A percentile compares a stretch with the other conserved stretches of the same genome.
phyloP scores from a whole-genome alignment of 75 land plant genomes.

The Cryptomeria japonica region DNA sequence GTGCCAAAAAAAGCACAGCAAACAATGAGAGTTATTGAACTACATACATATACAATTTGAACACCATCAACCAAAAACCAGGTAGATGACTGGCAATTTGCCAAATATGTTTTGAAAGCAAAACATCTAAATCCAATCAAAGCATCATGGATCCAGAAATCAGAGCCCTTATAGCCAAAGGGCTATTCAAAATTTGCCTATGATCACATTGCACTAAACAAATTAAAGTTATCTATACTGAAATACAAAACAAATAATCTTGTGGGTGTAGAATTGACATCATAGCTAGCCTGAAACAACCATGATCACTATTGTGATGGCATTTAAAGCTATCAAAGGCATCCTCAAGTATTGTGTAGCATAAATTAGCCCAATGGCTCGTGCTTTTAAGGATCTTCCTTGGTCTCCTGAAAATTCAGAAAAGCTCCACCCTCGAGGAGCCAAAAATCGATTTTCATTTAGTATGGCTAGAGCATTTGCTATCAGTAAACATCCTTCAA shows the following conservation, averaged over 20 bases:
- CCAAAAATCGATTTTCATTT: constrained; percentile 85
- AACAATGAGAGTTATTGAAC: too few relatives aligned
- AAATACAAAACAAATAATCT: not conserved
- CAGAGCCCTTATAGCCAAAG: not conserved
- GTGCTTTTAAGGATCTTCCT: constrained; percentile 59
- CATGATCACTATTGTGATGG: constrained; percentile 33
- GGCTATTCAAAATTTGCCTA: not conserved
- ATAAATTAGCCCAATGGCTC: constrained; percentile 75
- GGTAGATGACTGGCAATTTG: not conserved
- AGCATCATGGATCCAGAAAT: not conserved
- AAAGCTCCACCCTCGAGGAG: constrained; percentile 78
- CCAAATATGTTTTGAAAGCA: not conserved
- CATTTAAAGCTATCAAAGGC: constrained; percentile 46
- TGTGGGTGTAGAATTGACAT: not conserved
- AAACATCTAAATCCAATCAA: not conserved
- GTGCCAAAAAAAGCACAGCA: too few relatives aligned
- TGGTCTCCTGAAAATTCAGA: constrained; percentile 55
- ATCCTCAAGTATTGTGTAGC: constrained; percentile 75
- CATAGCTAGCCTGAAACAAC: constrained; percentile 39
- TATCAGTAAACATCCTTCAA: constrained; percentile 72
- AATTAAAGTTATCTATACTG: not conserved
- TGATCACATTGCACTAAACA: not conserved
- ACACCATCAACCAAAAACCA: not conserved
- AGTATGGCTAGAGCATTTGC: constrained; percentile 79
- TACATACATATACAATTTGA: not conserved